A percentile compares a stretch with the other conserved stretches of the same genome.
These are phyloP conservation scores for Jamesozyma hellenica DNA, from an alignment of 805 yeast genomes.

Conservation along the genomic window DNA sequence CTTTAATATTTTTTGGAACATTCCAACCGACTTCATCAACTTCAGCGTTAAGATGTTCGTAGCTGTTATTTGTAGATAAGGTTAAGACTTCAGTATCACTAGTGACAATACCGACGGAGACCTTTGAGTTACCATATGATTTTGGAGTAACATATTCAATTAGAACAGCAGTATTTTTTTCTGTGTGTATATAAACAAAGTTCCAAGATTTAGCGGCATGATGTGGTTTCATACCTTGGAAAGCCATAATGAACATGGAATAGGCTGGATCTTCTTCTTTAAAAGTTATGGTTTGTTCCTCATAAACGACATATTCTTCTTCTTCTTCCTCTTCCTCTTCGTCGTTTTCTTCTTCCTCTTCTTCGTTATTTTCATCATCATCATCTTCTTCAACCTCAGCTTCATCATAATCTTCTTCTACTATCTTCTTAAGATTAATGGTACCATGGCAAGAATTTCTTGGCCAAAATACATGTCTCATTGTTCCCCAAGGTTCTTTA, in stretches of 20 bases:
- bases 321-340: conserved; percentile 11
- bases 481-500: conserved; percentile 88
- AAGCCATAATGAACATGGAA: conserved; percentile 88
- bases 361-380: conserved; percentile 11
- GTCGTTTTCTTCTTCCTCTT: conserved; percentile 10
- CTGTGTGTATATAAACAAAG: conserved; percentile 79
- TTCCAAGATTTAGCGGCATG: conserved; percentile 98
- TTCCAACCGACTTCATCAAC: conserved; percentile 88
- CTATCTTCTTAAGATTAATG: conserved; percentile 35
- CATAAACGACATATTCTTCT: conserved; percentile 12
- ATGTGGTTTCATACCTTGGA: conserved; percentile 98
- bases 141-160: conserved; percentile 96
- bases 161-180: conserved; percentile 59
- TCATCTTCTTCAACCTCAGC: conserved; percentile 16
- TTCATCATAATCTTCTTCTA: conserved; percentile 5
- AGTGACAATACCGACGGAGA: conserved; percentile 68
- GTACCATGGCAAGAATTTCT: conserved; percentile 65
- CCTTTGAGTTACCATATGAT: conserved; percentile 75
- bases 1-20: conserved; percentile 60
- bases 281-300: conserved; percentile 18
- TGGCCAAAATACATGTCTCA: conserved; percentile 97
- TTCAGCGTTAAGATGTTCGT: conserved; percentile 45
- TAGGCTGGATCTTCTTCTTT: conserved; percentile 23
- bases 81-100: conserved; percentile 52
- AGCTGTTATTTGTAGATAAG: conserved; percentile 56